Base-by-base conservation (phyloP, 257 asterid genomes). In the Solanum pennellii region DNA sequence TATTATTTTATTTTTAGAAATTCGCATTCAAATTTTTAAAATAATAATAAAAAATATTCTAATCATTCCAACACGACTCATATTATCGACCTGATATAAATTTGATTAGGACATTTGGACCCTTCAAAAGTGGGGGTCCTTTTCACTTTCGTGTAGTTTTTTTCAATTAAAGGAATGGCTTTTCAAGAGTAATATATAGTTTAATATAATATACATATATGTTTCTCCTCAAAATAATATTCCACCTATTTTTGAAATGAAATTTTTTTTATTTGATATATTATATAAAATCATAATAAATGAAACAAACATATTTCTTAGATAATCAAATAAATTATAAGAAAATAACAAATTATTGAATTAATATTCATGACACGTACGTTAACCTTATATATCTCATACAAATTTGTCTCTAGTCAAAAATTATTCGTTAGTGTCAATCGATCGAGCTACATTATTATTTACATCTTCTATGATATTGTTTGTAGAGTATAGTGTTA, bases 1-100 rank as follows among this genome's bases (percentile, higher is more conserved):
- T 25, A 13, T 13, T 18, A 27, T 27, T 13, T 1, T 5, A 29
- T 6, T 14, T 27, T 12, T 12, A 14, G 2, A 27, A 14, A 4
- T 7, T 68, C 21, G 0, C 14, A 1, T 15, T 5, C 23, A 6
- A 27, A 65, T 5, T 0, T 0, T 27, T 5, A 12, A 1, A 13
- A 1, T 12, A 68, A 27, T 15, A 1, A 0, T 3, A 3, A 15
- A 69, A 1, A 0, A 13, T 56, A 69, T 29, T 0, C 6, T 9
- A 1, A 31, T 3, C 23, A 15, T 29, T 69, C 1, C 3, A 1
- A 5, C 13, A 8, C 13, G 6, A 69, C 2, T 6, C n/a, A 15
- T 69, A 3, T 15, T 15, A 8, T 1, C 3, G 42, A 14, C 12
- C 8, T 31, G 76, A 69, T 31, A 69, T 29, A 52, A 69, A 20